phyloP scores from a whole-genome alignment of 768 basidiomycete species.

The Trametes cubensis region DNA sequence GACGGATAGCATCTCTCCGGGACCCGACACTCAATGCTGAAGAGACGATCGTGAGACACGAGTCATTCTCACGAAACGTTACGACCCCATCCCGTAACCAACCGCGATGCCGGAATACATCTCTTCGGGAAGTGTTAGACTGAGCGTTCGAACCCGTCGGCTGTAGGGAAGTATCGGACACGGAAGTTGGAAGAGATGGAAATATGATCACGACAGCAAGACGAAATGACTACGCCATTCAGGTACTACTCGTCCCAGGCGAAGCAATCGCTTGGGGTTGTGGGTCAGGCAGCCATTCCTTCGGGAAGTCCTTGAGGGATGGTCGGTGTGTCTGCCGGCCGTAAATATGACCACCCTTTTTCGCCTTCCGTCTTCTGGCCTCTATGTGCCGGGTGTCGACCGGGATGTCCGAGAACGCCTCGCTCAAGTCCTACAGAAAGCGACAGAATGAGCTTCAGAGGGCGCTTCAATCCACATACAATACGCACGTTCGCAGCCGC shows the following conservation, averaged over 20 bases:
- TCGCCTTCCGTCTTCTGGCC: slow-evolving; percentile 71
- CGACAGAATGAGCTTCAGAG: not conserved
- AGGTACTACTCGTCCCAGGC: slow-evolving; percentile 23
- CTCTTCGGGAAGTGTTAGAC: not conserved
- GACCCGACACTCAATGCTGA: not conserved
- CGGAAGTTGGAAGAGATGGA: not conserved
- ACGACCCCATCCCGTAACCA: slow-evolving; percentile 9
- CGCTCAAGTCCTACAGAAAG: slow-evolving; percentile 40
- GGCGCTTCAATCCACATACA: not conserved
- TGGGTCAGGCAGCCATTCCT: slow-evolving; percentile 72
- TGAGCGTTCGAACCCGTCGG: not conserved
- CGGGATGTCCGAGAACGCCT: slow-evolving; percentile 66
- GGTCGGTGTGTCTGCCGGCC: slow-evolving; percentile 57
- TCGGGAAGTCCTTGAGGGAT: slow-evolving; percentile 78
- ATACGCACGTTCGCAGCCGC: slow-evolving; percentile 81
- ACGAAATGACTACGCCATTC: slow-evolving; percentile 8
- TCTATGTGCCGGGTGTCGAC: slow-evolving; percentile 82
- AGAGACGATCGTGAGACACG: not conserved
- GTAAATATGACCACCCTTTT: slow-evolving; percentile 66
- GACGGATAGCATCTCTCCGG: not conserved
- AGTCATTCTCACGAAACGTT: slow-evolving; percentile 15
- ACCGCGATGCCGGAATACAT: not conserved
- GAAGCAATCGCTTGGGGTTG: slow-evolving; percentile 17
- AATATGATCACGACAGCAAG: slow-evolving; percentile 1
- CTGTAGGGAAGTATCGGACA: slow-evolving; percentile 3